These are phyloP conservation scores for Stephanodiscus minutulus DNA, from an alignment of 108 stramenopile species.

Conservation along the genomic window DNA sequence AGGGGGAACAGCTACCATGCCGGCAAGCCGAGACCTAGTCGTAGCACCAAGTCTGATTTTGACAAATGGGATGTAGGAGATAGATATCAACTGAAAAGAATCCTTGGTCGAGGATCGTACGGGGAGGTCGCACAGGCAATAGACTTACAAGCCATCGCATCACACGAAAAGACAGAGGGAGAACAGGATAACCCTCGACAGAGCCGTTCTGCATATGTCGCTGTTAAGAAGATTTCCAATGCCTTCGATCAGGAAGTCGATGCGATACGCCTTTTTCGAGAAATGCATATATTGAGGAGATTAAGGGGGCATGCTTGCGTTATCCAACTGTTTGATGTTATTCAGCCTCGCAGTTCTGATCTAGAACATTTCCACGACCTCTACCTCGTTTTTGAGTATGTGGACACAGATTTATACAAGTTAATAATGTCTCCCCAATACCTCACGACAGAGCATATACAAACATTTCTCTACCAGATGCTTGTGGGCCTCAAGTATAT, in stretches of 20 bases:
- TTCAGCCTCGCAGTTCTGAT: conserved; percentile 79
- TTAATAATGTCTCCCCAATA: conserved; percentile 98
- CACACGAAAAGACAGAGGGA: conserved; percentile 11
- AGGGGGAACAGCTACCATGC: conserved; percentile 9
- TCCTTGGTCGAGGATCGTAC: conserved; percentile 94
- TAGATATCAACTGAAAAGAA: conserved; percentile 82
- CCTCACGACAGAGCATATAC: conserved; percentile 96
- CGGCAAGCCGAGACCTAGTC: conserved; percentile 11
- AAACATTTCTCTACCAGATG: conserved; percentile 98
- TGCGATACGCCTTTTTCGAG: conserved; percentile 87
- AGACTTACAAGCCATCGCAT: conserved; percentile 55
- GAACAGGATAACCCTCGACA: conserved; percentile 6
- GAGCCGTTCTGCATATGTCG: conserved; percentile 72
- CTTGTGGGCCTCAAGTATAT: conserved; percentile 92
- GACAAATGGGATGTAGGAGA: conserved; percentile 91
- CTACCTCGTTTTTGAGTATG: conserved; percentile 92
- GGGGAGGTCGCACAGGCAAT: conserved; percentile 97
- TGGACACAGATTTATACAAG: conserved; percentile 99
- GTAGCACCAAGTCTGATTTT: conserved; percentile 55
- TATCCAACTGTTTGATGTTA: conserved; percentile 90
- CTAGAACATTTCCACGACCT: conserved; percentile 81
- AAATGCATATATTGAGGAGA: conserved; percentile 92
- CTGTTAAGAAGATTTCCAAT: conserved; percentile 92
- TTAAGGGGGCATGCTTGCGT: conserved; percentile 89
- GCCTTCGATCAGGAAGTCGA: conserved; percentile 95